These are phyloP conservation scores for Cladophialophora immunda DNA, from an alignment of 2,329 filamentous ascomycete species.

Conservation along the genomic window DNA sequence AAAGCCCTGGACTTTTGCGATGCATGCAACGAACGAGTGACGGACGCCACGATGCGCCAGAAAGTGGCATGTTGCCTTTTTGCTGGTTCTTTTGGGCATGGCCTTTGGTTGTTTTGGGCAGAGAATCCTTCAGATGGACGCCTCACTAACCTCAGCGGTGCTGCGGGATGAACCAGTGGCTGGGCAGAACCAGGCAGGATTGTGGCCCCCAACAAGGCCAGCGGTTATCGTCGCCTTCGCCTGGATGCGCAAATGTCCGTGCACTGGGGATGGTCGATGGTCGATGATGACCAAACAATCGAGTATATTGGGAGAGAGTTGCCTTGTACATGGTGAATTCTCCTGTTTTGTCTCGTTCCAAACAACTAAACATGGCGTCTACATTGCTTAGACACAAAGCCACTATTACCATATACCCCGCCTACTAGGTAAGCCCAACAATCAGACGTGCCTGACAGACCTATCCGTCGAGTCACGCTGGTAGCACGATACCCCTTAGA, in stretches of 20 bases:
- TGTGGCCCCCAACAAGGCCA: background rate
- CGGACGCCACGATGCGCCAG: background rate
- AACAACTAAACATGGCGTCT: background rate
- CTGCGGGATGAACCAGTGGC: background rate
- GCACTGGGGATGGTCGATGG: too few species aligned
- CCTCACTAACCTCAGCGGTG: too few species aligned
- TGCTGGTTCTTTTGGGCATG: too few species aligned
- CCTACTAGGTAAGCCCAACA: background rate
- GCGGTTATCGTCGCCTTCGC: background rate
- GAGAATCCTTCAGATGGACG: background rate
- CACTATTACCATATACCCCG: background rate
- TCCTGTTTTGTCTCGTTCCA: background rate
- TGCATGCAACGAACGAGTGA: background rate
- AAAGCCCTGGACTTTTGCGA: background rate
- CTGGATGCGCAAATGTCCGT: background rate
- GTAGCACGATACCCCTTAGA: slow-evolving; percentile 9
- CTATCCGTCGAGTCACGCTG: background rate
- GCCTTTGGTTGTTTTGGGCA: too few species aligned
- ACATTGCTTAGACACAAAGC: background rate
- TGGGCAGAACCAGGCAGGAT: background rate
- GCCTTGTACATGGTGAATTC: background rate
- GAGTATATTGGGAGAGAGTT: too few species aligned
- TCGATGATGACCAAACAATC: too few species aligned
- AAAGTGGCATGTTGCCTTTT: background rate
- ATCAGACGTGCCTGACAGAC: background rate